Percentiles rank a stretch among this genome's conserved stretches.
phyloP scores from a whole-genome alignment of 805 yeast genomes.

The Kluyveromyces wickerhamii region DNA sequence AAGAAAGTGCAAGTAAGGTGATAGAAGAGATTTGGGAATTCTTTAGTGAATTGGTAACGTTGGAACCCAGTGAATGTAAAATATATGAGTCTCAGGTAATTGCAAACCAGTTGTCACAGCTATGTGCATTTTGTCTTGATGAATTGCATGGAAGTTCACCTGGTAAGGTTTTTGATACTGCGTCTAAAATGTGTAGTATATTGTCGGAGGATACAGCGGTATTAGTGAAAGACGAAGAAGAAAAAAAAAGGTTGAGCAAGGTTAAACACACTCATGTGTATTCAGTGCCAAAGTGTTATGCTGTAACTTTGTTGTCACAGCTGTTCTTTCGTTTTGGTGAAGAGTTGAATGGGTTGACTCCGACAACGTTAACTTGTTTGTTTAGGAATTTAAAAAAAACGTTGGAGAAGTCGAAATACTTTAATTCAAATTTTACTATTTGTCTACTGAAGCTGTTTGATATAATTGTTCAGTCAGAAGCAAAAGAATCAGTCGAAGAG shows the following conservation, averaged over 20 bases:
- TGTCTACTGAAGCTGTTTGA: conserved; percentile 18
- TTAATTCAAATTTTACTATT: conserved; percentile 26
- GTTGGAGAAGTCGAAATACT: conserved; percentile 24
- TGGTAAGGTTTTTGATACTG: conserved; percentile 23
- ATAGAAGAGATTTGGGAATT: neutral
- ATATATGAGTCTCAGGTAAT: neutral
- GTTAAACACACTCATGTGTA: conserved; percentile 19
- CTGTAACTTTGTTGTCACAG: conserved; percentile 23
- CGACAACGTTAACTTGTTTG: conserved; percentile 24
- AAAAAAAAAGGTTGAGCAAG: conserved; percentile 13
- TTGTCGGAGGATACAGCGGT: conserved; percentile 23
- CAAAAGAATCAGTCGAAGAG: conserved; percentile 6
- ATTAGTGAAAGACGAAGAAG: conserved; percentile 4
- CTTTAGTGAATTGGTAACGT: neutral
- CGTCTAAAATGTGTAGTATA: conserved; percentile 21
- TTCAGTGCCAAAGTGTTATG: conserved; percentile 24
- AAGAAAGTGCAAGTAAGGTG: conserved; percentile 3
- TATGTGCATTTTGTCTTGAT: conserved; percentile 13
- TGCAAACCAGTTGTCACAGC: conserved; percentile 13
- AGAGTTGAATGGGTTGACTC: conserved; percentile 29
- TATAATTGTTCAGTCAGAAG: conserved; percentile 16
- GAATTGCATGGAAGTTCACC: conserved; percentile 12
- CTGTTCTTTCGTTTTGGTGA: conserved; percentile 29
- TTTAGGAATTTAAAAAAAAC: conserved; percentile 31
- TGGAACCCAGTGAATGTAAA: neutral